Evolutionary conservation across 2,329 filamentous ascomycete genomes (phyloP), one percentile per base, ranked within the genome.

Genomic region (Gaeumannomyces tritici): DNA sequence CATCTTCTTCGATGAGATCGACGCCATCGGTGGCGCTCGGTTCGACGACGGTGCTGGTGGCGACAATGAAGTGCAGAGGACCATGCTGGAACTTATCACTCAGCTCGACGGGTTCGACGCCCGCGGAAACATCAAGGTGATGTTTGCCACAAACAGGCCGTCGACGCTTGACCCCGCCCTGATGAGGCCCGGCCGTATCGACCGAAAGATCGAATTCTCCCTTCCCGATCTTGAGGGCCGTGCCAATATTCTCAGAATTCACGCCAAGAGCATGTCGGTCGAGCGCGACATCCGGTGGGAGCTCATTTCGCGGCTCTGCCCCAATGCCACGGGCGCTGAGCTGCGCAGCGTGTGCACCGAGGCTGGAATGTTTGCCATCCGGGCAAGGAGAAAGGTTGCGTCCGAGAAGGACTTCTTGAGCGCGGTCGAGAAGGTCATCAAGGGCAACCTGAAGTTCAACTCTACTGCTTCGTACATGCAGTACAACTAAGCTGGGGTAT

Each of bases 121-220:
- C 75, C 90, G 95, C 66, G 96, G 96, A 69, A 95, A 99, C 74
- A 93, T 99, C 77, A 99, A 99, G 82, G 95, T 99, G 67, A 93
- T 99, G 76, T 98, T 99, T 91, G 96, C 95, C n/a, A 99, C 95
- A 69, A 99, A 99, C 86, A 98, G 98, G 85, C 98, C 99, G 68
- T 96, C 99, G 68, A 96, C 91, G 2, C 83, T 99, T 27, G 96
- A 99, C 73, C 95, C 95, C 62, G 95, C 95, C 24, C 83, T 99
- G 67, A 99, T 99, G 73, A 89, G 95, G 68, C 95, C 95, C 60
- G 95, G 95, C 67, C 93, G 95, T 83, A 99, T 99, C 75, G 95
- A 99, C 77, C 86, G 95, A 71, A 99, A 99, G 84, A 99, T 99
- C 70, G 95, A 99, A 77, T 99, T 99, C 80, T 93, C 92, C 0